A percentile compares a stretch with the other conserved stretches of the same genome.
phyloP scores from a whole-genome alignment of 768 basidiomycete species.

The Trametes villosa region DNA sequence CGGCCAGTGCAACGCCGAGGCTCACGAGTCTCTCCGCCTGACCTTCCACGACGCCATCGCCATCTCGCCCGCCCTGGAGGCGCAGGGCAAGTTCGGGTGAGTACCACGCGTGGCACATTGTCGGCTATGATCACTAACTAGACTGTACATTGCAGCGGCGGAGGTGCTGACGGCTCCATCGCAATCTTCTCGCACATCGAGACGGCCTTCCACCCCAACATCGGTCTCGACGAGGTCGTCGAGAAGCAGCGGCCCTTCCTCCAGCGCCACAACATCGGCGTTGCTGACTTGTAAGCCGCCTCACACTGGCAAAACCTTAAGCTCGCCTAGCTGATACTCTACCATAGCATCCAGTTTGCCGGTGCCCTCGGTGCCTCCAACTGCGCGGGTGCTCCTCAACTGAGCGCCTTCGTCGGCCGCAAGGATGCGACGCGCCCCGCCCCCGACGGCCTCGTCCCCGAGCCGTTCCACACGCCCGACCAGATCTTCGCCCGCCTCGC shows the following conservation, averaged over 20 bases:
- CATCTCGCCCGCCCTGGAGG: conserved; percentile 26
- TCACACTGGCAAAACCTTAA: not conserved
- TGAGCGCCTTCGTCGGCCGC: conserved; percentile 29
- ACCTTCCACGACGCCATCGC: conserved; percentile 35
- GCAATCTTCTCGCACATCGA: conserved; percentile 48
- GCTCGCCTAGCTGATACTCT: conserved; percentile 3
- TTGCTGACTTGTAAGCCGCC: conserved; percentile 13
- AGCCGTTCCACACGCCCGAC: conserved; percentile 35
- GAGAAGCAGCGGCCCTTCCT: conserved; percentile 16
- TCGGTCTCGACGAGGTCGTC: conserved; percentile 41
- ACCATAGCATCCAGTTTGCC: conserved; percentile 47
- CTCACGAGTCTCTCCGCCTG: conserved; percentile 32
- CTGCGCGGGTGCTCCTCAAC: conserved; percentile 35
- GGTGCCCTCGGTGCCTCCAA: conserved; percentile 47
- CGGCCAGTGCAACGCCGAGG: conserved; percentile 36
- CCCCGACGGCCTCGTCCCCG: conserved; percentile 39
- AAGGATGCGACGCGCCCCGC: conserved; percentile 33
- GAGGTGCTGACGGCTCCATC: conserved; percentile 50
- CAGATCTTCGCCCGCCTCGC: conserved; percentile 37
- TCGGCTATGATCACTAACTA: not conserved
- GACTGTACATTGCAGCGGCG: conserved; percentile 21
- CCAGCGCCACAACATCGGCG: conserved; percentile 12
- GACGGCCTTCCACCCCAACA: conserved; percentile 47
- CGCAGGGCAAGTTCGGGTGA: conserved; percentile 15
- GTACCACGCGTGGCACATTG: not conserved